Evolutionary conservation across 345 rosid genomes (phyloP).

Genomic region (Abelmoschus esculentus): DNA sequence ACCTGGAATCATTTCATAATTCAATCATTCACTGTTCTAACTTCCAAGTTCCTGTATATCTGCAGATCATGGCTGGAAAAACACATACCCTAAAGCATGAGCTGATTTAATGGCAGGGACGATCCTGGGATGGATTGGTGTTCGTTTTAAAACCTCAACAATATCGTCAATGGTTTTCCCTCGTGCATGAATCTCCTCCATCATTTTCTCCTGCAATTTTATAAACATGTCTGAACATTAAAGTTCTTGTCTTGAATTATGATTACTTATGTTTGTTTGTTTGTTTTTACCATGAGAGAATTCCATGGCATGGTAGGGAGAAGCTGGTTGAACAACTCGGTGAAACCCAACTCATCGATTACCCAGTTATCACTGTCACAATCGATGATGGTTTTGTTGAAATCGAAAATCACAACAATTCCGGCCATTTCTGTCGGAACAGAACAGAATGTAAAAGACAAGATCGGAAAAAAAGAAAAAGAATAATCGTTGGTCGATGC

Average conservation of each 20-base stretch:
- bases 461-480: not conserved
- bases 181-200: conserved; percentile 56
- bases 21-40: not conserved
- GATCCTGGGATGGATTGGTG: conserved; percentile 59
- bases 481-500: too few relatives aligned
- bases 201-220: conserved; percentile 60
- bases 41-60: too few relatives aligned
- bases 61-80: not conserved
- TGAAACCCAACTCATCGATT: conserved; percentile 61
- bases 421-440: conserved; percentile 27
- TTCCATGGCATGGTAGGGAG: conserved; percentile 94
- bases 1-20: conserved; percentile 30
- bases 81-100: conserved; percentile 58
- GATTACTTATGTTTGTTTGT: not conserved
- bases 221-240: not conserved
- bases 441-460: too few relatives aligned
- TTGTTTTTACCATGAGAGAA: conserved; percentile 52
- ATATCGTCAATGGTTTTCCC: conserved; percentile 62
- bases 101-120: conserved; percentile 67
- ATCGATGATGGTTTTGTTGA: conserved; percentile 80
- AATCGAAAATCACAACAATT: conserved; percentile 61
- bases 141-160: conserved; percentile 37
- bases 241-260: not conserved
- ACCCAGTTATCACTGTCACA: conserved; percentile 90
- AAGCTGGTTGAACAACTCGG: conserved; percentile 68